These are phyloP conservation scores for Pseudopithomyces chartarum DNA, from an alignment of 2,329 filamentous ascomycete species.

Conservation along the genomic window DNA sequence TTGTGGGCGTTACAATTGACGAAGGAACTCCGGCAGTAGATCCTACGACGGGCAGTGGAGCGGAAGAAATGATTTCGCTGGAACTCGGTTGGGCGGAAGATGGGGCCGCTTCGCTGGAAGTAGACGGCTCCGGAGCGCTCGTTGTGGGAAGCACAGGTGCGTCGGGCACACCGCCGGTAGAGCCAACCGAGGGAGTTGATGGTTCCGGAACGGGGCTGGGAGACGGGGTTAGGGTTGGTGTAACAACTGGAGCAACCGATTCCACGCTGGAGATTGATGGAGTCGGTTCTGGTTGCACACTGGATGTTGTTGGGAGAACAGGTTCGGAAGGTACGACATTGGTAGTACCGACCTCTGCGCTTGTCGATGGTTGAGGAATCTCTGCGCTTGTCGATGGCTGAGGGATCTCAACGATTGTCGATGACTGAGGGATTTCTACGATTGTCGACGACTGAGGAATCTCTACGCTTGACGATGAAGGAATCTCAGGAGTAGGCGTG, in stretches of 20 bases:
- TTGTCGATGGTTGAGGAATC: background rate
- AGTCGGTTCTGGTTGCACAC: background rate
- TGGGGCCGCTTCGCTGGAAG: background rate
- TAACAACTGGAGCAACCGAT: slow-evolving; percentile 3
- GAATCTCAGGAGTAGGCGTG: background rate
- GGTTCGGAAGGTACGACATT: background rate
- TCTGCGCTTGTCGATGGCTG: too few species aligned
- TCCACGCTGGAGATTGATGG: background rate
- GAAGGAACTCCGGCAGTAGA: background rate
- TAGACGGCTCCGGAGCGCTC: background rate
- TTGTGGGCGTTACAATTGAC: background rate
- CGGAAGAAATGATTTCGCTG: background rate
- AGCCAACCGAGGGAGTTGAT: slow-evolving; percentile 2
- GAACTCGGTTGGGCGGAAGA: background rate
- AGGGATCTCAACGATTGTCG: too few species aligned
- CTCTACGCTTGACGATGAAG: background rate
- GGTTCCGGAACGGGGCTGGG: background rate
- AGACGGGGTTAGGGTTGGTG: background rate
- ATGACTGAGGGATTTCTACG: too few species aligned
- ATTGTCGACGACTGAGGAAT: too few species aligned
- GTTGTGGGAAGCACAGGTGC: background rate
- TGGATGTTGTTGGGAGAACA: background rate
- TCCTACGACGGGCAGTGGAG: background rate
- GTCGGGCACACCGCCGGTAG: background rate
- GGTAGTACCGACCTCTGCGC: slow-evolving; percentile 1